Evolutionary conservation across 2,329 filamentous ascomycete genomes (phyloP).

Genomic region (Aspergillus alliaceus): DNA sequence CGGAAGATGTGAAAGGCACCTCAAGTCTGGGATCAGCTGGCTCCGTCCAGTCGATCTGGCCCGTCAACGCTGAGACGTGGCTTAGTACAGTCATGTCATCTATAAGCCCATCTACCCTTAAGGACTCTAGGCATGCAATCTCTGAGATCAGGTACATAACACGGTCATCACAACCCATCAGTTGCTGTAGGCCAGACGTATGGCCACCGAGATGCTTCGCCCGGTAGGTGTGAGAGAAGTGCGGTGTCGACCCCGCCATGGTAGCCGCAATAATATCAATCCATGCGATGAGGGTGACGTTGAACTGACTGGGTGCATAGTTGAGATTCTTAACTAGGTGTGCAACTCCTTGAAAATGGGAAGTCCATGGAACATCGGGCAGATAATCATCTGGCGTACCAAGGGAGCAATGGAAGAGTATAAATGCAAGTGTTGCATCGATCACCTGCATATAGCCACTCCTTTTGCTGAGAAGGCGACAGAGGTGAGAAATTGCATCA

Average conservation of each 20-base stretch:
- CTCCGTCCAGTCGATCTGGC: slow-evolving; percentile 82
- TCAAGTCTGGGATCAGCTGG: slow-evolving; percentile 54
- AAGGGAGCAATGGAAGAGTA: slow-evolving; percentile 91
- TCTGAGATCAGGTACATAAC: slow-evolving; percentile 99
- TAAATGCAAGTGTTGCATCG: slow-evolving; percentile 87
- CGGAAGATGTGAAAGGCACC: slow-evolving; percentile 57
- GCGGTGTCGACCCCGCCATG: slow-evolving; percentile 80
- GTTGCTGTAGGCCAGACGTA: slow-evolving; percentile 74
- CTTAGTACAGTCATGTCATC: slow-evolving; percentile 81
- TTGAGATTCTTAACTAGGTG: slow-evolving; percentile 82
- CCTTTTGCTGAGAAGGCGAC: slow-evolving; percentile 73
- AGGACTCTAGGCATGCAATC: slow-evolving; percentile 88
- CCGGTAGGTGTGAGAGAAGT: slow-evolving; percentile 88
- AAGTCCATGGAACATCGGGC: slow-evolving; percentile 93
- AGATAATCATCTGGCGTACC: slow-evolving; percentile 79
- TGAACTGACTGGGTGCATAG: slow-evolving; percentile 72
- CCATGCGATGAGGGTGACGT: slow-evolving; percentile 85
- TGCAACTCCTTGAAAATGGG: slow-evolving; percentile 88
- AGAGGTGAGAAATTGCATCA: slow-evolving; percentile 80
- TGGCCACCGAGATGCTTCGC: slow-evolving; percentile 73
- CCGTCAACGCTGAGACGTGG: slow-evolving; percentile 81
- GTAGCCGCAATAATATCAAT: slow-evolving; percentile 95
- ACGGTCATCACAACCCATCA: slow-evolving; percentile 96
- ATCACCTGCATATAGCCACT: slow-evolving; percentile 81
- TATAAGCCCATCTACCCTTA: slow-evolving; percentile 69